phyloP scores from a whole-genome alignment of 2,329 filamentous ascomycete species.

The Hypoxylon sp. region DNA sequence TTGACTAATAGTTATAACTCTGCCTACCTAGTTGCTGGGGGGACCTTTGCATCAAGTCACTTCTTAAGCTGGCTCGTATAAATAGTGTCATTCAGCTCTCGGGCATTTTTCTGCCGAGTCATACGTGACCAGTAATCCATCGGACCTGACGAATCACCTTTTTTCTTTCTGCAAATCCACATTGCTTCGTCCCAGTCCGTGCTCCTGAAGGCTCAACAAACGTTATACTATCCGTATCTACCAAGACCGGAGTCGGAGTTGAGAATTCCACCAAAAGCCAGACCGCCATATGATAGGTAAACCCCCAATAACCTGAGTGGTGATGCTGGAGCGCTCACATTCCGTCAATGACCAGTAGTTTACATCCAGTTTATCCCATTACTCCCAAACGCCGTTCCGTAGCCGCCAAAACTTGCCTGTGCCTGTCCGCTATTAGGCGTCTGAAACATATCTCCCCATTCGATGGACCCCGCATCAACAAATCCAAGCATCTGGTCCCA shows the following conservation, averaged over 20 bases:
- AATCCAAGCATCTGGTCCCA: slow-evolving; percentile 53
- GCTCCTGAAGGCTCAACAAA: neutral
- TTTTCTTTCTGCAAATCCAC: neutral
- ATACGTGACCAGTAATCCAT: slow-evolving; percentile 9
- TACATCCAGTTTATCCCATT: slow-evolving; percentile 41
- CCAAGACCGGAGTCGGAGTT: slow-evolving; percentile 3
- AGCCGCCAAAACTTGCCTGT: slow-evolving; percentile 34
- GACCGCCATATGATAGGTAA: neutral
- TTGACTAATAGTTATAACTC: slow-evolving; percentile 7
- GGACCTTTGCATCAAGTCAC: slow-evolving; percentile 17
- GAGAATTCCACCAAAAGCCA: slow-evolving; percentile 6
- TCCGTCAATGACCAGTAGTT: slow-evolving; percentile 1
- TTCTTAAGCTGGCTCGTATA: slow-evolving; percentile 1
- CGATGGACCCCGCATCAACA: slow-evolving; percentile 44
- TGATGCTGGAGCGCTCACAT: slow-evolving; percentile 15
- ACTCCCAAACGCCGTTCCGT: slow-evolving; percentile 37
- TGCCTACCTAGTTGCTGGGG: slow-evolving; percentile 4
- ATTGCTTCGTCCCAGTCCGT: slow-evolving; percentile 1
- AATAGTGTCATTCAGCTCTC: slow-evolving; percentile 8
- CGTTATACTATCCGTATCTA: neutral
- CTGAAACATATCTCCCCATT: slow-evolving; percentile 50
- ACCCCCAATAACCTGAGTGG: slow-evolving; percentile 27
- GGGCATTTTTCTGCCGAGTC: slow-evolving; percentile 10
- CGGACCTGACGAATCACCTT: neutral
- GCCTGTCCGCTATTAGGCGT: slow-evolving; percentile 30